Conservation (phyloP, 352 stramenopile genomes). For the Globisporangium nagaii region DNA sequence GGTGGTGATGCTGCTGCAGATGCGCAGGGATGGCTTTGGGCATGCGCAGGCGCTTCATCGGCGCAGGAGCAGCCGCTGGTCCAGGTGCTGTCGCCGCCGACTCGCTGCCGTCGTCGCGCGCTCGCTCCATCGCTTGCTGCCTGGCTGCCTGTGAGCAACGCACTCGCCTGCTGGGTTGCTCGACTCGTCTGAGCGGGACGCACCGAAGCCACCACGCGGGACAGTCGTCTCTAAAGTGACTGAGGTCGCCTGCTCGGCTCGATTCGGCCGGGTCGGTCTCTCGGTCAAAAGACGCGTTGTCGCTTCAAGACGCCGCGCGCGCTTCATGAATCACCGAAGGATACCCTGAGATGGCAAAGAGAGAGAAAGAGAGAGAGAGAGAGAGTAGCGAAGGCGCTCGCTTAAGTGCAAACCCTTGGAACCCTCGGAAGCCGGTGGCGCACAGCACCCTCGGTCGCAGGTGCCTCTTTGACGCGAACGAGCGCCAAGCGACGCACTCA, state of each 20-base stretch:
- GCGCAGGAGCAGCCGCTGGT: background rate
- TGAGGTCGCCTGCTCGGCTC: background rate
- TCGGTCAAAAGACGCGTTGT: slow-evolving; percentile 10
- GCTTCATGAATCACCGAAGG: background rate
- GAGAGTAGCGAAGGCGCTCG: background rate
- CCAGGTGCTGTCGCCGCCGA: background rate
- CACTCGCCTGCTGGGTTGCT: background rate
- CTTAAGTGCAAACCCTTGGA: slow-evolving; percentile 2
- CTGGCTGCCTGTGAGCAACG: slow-evolving; percentile 9
- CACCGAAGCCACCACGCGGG: background rate
- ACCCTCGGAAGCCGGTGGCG: background rate
- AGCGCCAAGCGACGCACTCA: slow-evolving; percentile 1
- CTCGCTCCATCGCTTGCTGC: slow-evolving; percentile 6
- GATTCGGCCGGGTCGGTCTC: background rate
- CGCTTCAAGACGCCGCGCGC: slow-evolving; percentile 14
- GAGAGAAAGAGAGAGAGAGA: background rate
- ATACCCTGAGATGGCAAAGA: background rate
- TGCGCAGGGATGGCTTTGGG: slow-evolving; percentile 11
- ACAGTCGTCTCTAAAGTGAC: background rate
- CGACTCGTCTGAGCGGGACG: background rate
- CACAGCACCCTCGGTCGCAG: too few species aligned
- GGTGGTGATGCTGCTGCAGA: slow-evolving; percentile 14
- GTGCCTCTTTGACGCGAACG: background rate
- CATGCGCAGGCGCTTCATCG: slow-evolving; percentile 11
- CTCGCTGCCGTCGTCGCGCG: background rate